phyloP scores from a whole-genome alignment of 2,329 filamentous ascomycete genomes.

The Coniochaeta sp. region DNA sequence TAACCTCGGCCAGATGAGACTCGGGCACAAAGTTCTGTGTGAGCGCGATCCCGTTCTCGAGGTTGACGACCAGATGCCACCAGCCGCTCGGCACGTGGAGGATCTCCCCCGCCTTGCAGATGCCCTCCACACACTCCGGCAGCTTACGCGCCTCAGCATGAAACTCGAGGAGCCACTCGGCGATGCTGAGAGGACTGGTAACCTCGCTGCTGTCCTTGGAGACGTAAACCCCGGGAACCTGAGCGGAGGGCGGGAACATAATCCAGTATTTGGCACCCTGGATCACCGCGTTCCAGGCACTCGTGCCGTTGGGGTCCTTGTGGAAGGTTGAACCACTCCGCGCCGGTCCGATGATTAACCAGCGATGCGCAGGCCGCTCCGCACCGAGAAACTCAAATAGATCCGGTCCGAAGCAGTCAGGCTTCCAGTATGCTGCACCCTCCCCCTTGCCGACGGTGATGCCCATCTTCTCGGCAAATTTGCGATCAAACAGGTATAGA shows the following conservation, averaged over 20 bases:
- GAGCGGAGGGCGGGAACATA: slow-evolving; percentile 79
- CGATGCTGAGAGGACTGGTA: slow-evolving; percentile 87
- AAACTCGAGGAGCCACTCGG: slow-evolving; percentile 89
- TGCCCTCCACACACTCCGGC: slow-evolving; percentile 75
- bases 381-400: slow-evolving; percentile 72
- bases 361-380: slow-evolving; percentile 79
- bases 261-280: slow-evolving; percentile 96
- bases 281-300: slow-evolving; percentile 91
- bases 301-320: slow-evolving; percentile 68
- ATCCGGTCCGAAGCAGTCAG: slow-evolving; percentile 79
- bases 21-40: slow-evolving; percentile 92
- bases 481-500: slow-evolving; percentile 84
- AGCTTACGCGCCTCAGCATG: slow-evolving; percentile 73
- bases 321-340: slow-evolving; percentile 92
- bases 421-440: slow-evolving; percentile 64
- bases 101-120: slow-evolving; percentile 79
- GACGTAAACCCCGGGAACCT: slow-evolving; percentile 84
- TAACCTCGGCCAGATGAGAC: slow-evolving; percentile 64
- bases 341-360: slow-evolving; percentile 85
- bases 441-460: slow-evolving; percentile 52
- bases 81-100: slow-evolving; percentile 89
- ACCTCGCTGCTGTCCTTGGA: slow-evolving; percentile 88
- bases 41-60: slow-evolving; percentile 76
- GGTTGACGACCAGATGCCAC: slow-evolving; percentile 94
- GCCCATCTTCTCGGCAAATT: slow-evolving; percentile 80